Evolutionary conservation across 164 flowering plant species (phyloP), one percentile per base, ranked within the genome.

Genomic region (Aristolochia californica): DNA sequence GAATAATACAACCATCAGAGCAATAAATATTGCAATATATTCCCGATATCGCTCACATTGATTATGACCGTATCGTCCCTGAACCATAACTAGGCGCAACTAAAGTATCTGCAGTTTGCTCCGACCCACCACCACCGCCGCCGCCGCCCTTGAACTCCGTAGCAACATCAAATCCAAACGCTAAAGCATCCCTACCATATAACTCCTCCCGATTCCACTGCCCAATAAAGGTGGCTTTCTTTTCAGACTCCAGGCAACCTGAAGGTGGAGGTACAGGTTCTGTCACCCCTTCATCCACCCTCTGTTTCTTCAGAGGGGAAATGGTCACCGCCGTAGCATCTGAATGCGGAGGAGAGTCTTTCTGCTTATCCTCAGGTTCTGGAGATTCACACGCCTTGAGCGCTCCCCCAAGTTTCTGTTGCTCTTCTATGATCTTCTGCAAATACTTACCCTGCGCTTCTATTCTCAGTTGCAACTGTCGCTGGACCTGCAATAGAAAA

Each of bases 401-500:
- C 1, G 63, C 59, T 34, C 77, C 74, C n/a, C 84, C 82, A 51
- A 79, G 76, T 65, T 78, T 81, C 67, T 83, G 83, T 61, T 83
- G 89, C 66, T 83, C 89, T 59, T 83, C 89, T 15, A 81, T 81
- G 59, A 83, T 83, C 70, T 81, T 81, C 70, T 83, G 83, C 72
- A 83, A 71, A 68, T 83, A 83, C 64, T 78, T 83, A 5, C 83
- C 84, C 70, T 83, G 89, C 15, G 86, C 89, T 78, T 83, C 89
- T 56, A 83, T 81, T 62, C 89, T 75, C 71, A 83, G 76, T 66
- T 83, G 89, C 55, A 83, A 66, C 65, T 83, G 89, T 34, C 80
- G 75, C 67, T 83, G 89, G 60, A 81, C 89, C 89, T 83, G 71
- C 34, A 30, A 40, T 48, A 51, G 45, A 12, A 22, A 27, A 38